Conservation (phyloP, 306 rosid genomes). For the Inga laurina region DNA sequence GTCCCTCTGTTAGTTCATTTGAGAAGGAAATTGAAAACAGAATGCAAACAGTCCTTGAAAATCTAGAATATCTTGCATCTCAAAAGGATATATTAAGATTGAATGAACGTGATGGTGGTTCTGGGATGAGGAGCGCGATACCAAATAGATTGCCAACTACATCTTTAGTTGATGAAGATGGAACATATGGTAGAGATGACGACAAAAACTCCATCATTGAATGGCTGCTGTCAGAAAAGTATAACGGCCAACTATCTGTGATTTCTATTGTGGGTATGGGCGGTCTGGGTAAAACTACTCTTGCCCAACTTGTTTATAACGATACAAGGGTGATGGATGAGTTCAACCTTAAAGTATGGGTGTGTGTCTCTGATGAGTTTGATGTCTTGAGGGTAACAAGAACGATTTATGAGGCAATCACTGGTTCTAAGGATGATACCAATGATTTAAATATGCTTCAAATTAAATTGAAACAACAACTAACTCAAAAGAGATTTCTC, state of each 20-base stretch:
- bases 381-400: constrained; percentile 1
- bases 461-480: not conserved
- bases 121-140: not conserved
- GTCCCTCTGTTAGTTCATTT: not conserved
- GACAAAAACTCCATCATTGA: constrained; percentile 6
- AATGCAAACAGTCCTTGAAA: not conserved
- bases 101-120: not conserved
- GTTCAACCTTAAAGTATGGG: constrained; percentile 19
- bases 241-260: not conserved
- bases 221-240: not conserved
- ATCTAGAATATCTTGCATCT: not conserved
- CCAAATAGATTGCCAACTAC: not conserved
- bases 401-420: constrained; percentile 1
- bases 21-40: constrained; percentile 3
- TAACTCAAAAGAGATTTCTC: constrained; percentile 19
- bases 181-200: constrained; percentile 24
- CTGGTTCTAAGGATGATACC: not conserved
- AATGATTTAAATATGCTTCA: constrained; percentile 9
- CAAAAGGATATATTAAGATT: constrained; percentile 3
- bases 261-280: constrained; percentile 26
- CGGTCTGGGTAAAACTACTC: constrained; percentile 20
- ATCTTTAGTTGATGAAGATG: constrained; percentile 12
- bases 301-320: constrained; percentile 17
- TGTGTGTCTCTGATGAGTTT: constrained; percentile 16
- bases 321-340: not conserved